These are phyloP conservation scores for Tolypocladium pustulatum DNA, from an alignment of 2,329 filamentous ascomycete genomes.

Conservation along the genomic window DNA sequence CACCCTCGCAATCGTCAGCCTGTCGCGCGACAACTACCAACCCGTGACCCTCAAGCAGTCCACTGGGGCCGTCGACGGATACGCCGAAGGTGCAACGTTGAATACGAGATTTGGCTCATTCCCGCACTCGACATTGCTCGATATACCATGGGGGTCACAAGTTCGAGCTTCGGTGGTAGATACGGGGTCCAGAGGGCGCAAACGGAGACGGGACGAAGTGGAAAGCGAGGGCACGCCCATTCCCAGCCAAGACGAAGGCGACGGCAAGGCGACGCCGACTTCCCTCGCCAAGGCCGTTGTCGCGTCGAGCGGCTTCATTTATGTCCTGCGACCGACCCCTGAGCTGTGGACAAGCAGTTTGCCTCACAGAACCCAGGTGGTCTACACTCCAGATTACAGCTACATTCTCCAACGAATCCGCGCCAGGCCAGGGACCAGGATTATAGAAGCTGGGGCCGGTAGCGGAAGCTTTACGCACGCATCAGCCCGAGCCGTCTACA, in stretches of 20 bases:
- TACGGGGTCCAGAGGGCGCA: slow-evolving; percentile 77
- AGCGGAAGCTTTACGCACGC: slow-evolving; percentile 81
- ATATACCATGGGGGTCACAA: slow-evolving; percentile 83
- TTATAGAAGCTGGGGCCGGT: slow-evolving; percentile 75
- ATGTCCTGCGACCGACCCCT: slow-evolving; percentile 68
- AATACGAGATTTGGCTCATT: slow-evolving; percentile 94
- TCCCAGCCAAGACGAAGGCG: slow-evolving; percentile 22
- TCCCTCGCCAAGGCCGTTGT: slow-evolving; percentile 37
- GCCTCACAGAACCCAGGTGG: slow-evolving; percentile 75
- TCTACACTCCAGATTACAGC: slow-evolving; percentile 80
- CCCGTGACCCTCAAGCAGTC: slow-evolving; percentile 59
- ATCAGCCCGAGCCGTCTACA: slow-evolving; percentile 64
- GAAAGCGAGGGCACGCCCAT: slow-evolving; percentile 32
- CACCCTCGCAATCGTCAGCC: slow-evolving; percentile 71
- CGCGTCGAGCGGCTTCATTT: slow-evolving; percentile 61
- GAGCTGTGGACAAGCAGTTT: slow-evolving; percentile 74
- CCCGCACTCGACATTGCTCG: slow-evolving; percentile 66
- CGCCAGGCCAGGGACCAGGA: slow-evolving; percentile 57
- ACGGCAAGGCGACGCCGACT: slow-evolving; percentile 17
- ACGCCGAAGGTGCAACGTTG: slow-evolving; percentile 65
- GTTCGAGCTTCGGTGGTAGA: slow-evolving; percentile 83
- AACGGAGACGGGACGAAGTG: slow-evolving; percentile 40
- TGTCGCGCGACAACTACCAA: slow-evolving; percentile 77
- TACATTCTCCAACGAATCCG: slow-evolving; percentile 70
- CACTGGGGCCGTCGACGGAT: slow-evolving; percentile 56